Conservation (phyloP, 2,329 filamentous ascomycete species). For the Botrytis aclada region DNA sequence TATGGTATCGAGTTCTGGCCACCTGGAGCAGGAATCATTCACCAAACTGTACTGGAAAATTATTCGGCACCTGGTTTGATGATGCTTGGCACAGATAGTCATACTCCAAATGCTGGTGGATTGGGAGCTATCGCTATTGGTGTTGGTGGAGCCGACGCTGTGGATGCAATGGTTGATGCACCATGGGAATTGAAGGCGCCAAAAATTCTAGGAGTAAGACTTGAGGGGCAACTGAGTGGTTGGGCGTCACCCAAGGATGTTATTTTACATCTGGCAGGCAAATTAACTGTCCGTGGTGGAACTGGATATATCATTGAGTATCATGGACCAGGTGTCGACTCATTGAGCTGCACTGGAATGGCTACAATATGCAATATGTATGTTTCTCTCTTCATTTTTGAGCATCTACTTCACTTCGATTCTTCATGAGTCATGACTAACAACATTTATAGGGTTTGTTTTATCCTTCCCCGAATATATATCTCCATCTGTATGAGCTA, state of each 20-base stretch:
- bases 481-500: background rate
- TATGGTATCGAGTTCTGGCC: slow-evolving; percentile 97
- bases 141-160: slow-evolving; percentile 94
- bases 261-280: slow-evolving; percentile 84
- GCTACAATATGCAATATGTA: slow-evolving; percentile 81
- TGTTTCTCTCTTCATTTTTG: background rate
- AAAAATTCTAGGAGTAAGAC: slow-evolving; percentile 78
- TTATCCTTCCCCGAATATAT: background rate
- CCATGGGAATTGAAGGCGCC: slow-evolving; percentile 98
- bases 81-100: slow-evolving; percentile 98
- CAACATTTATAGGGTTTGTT: background rate
- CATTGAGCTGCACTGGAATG: slow-evolving; percentile 89
- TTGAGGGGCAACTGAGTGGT: slow-evolving; percentile 78
- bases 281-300: slow-evolving; percentile 87
- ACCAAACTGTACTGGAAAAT: slow-evolving; percentile 97
- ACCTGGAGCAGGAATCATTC: slow-evolving; percentile 89
- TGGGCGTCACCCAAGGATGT: slow-evolving; percentile 97
- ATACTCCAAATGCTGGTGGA: slow-evolving; percentile 96
- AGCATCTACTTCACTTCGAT: background rate
- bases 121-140: slow-evolving; percentile 92
- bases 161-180: slow-evolving; percentile 92
- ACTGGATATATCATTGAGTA: slow-evolving; percentile 96
- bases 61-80: slow-evolving; percentile 95
- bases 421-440: background rate
- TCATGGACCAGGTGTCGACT: slow-evolving; percentile 83